phyloP scores from a whole-genome alignment of 495 filamentous ascomycete genomes.

The Penicillium subrubescens region DNA sequence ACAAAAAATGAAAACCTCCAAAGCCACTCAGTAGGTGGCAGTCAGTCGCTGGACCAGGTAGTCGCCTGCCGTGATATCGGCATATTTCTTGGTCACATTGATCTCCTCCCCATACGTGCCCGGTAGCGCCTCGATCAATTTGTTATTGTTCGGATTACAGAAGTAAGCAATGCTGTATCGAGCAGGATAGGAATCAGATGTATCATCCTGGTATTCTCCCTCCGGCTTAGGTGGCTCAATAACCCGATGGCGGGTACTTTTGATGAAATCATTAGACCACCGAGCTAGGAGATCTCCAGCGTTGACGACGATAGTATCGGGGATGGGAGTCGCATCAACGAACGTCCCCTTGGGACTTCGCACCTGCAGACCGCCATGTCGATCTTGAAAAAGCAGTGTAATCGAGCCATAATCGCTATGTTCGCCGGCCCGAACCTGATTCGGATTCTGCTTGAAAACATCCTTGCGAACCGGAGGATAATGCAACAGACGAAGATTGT shows the following conservation, averaged over 20 bases:
- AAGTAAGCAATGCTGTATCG: slow-evolving; percentile 71
- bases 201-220: slow-evolving; percentile 19
- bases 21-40: slow-evolving; percentile 61
- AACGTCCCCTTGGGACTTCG: slow-evolving; percentile 74
- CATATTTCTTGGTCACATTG: slow-evolving; percentile 71
- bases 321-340: slow-evolving; percentile 80
- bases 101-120: slow-evolving; percentile 73
- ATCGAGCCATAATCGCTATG: slow-evolving; percentile 90
- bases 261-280: slow-evolving; percentile 90
- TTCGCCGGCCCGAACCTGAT: slow-evolving; percentile 79
- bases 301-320: slow-evolving; percentile 85
- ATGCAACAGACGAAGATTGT: slow-evolving; percentile 85
- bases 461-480: slow-evolving; percentile 72
- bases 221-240: slow-evolving; percentile 69
- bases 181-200: slow-evolving; percentile 41
- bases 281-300: slow-evolving; percentile 85
- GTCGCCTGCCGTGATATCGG: slow-evolving; percentile 74
- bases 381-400: slow-evolving; percentile 89
- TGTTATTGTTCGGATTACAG: slow-evolving; percentile 86
- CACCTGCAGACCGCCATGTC: slow-evolving; percentile 81
- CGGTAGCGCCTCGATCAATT: slow-evolving; percentile 80
- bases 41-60: slow-evolving; percentile 80
- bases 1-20: neutral
- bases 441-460: slow-evolving; percentile 69
- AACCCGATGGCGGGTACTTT: slow-evolving; percentile 85